Conservation (phyloP, 176 grass and related monocot genomes). For the Eragrostis nindensis region DNA sequence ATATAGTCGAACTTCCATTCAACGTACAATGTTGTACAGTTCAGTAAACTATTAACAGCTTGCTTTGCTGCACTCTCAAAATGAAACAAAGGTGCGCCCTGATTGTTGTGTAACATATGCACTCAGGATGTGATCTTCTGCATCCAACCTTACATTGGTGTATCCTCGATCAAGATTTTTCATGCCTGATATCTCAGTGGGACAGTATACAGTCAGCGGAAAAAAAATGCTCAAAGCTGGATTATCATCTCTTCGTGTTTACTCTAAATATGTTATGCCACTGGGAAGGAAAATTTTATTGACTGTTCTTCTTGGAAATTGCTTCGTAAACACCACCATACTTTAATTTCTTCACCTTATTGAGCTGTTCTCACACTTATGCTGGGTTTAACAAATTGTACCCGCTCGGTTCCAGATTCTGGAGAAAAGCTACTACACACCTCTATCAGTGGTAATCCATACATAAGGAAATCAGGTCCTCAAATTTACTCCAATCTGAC, state of each 20-base stretch:
- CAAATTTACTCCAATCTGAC: not conserved
- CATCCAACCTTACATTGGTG: not conserved
- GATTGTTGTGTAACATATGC: too few relatives aligned
- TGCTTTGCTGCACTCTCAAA: not conserved
- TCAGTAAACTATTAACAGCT: not conserved
- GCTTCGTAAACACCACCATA: not conserved
- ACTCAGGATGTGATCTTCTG: not conserved
- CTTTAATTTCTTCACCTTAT: not conserved
- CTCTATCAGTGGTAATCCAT: conserved; percentile 72
- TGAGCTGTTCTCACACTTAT: conserved; percentile 1
- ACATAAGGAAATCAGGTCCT: conserved; percentile 93
- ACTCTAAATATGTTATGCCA: not conserved
- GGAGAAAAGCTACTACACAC: conserved; percentile 75
- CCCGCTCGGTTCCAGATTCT: conserved; percentile 55
- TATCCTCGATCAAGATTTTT: not conserved
- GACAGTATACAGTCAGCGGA: not conserved
- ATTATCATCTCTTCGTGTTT: not conserved
- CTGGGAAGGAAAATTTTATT: not conserved
- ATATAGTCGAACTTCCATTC: not conserved
- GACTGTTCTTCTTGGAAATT: not conserved
- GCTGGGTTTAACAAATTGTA: not conserved
- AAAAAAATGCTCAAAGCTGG: not conserved
- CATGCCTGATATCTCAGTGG: not conserved
- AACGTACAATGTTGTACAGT: not conserved
- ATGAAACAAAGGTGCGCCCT: not conserved